Conservation (phyloP, 805 yeast species). For the Torulaspora indica region DNA sequence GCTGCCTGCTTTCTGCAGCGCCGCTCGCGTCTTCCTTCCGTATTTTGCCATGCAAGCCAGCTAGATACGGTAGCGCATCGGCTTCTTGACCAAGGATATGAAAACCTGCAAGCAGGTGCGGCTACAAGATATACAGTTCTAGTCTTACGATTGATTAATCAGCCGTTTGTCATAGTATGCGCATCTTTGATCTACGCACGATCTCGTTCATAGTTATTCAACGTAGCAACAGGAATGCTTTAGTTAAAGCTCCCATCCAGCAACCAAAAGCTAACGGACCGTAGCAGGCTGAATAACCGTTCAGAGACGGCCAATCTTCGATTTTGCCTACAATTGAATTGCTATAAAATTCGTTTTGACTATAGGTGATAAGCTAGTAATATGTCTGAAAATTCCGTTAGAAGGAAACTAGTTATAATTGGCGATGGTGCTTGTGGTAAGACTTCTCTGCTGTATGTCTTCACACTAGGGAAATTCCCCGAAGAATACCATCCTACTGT, state of each 20-base stretch:
- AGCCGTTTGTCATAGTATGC: neutral
- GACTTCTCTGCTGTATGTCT: conserved; percentile 84
- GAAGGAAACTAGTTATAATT: conserved; percentile 79
- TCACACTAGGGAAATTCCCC: conserved; percentile 89
- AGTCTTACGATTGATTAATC: too few relatives aligned
- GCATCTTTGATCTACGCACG: neutral
- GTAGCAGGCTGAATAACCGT: neutral
- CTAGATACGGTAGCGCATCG: too few relatives aligned
- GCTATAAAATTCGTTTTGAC: too few relatives aligned
- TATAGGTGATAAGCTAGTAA: neutral
- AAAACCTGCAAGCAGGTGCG: too few relatives aligned
- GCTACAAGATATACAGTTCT: too few relatives aligned
- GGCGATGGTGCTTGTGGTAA: conserved; percentile 97
- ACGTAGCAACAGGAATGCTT: neutral
- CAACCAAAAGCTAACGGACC: neutral
- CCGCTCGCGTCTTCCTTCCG: too few relatives aligned
- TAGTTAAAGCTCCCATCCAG: neutral
- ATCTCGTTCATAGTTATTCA: neutral
- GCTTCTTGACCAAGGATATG: too few relatives aligned
- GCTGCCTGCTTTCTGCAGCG: too few relatives aligned
- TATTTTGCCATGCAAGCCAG: too few relatives aligned
- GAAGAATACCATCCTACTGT: conserved; percentile 92
- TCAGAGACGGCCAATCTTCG: neutral
- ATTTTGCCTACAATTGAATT: too few relatives aligned
- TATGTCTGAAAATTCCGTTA: conserved; percentile 38